A percentile compares a stretch with the other conserved stretches of the same genome.
These are phyloP conservation scores for Cutaneotrichosporon sp. DNA, from an alignment of 1,284 basidiomycete genomes.

Conservation along the genomic window DNA sequence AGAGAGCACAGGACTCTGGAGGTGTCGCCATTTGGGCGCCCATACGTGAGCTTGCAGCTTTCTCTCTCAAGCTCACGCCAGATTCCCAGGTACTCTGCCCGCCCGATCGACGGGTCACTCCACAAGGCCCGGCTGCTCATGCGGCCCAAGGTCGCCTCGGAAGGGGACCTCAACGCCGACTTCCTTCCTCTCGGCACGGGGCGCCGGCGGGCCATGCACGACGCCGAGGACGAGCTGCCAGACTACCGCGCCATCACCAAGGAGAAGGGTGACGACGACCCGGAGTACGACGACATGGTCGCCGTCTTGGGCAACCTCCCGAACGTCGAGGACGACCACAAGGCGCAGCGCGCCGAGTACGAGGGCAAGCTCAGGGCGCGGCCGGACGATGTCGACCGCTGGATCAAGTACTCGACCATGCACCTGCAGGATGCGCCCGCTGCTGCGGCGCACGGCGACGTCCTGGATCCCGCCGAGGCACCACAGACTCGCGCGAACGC, in stretches of 20 bases:
- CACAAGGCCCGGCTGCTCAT: conserved; percentile 18
- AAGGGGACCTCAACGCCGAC: conserved; percentile 10
- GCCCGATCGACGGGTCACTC: conserved; percentile 14
- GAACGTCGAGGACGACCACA: conserved; percentile 37
- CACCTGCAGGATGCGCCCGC: conserved; percentile 31
- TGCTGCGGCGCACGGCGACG: background rate
- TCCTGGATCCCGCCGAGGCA: conserved; percentile 12
- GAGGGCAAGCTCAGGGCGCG: conserved; percentile 35
- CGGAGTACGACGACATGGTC: conserved; percentile 15
- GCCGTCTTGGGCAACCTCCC: conserved; percentile 31
- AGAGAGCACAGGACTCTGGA: conserved; percentile 34
- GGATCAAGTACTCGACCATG: conserved; percentile 46
- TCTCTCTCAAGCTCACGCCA: conserved; percentile 14
- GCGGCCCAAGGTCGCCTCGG: conserved; percentile 1
- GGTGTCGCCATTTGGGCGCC: conserved; percentile 35
- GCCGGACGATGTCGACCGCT: conserved; percentile 38
- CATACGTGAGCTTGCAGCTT: conserved; percentile 32
- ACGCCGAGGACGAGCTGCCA: conserved; percentile 11
- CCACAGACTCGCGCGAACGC: conserved; percentile 32
- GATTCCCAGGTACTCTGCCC: conserved; percentile 23
- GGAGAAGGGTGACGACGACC: conserved; percentile 23
- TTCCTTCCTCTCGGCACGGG: conserved; percentile 15
- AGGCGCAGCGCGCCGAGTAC: conserved; percentile 30
- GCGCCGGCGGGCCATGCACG: background rate
- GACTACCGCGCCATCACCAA: conserved; percentile 19